These are phyloP conservation scores for Xylariaceae sp. DNA, from an alignment of 2,329 filamentous ascomycete genomes.

Conservation along the genomic window DNA sequence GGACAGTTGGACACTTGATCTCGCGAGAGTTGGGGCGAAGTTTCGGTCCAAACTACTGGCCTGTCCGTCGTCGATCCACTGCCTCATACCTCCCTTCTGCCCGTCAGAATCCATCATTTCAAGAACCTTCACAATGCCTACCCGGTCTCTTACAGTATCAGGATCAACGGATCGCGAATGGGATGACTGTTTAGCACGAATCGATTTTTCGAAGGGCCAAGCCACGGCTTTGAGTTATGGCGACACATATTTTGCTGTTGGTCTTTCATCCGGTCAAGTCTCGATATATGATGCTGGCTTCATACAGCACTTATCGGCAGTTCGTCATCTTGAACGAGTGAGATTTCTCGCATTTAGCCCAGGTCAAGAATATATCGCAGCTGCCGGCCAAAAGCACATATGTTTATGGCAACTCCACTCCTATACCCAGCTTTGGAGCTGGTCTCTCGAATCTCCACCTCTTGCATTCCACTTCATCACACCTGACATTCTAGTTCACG, in stretches of 20 bases:
- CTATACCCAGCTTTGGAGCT: constrained; percentile 15
- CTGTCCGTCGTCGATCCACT: constrained; percentile 43
- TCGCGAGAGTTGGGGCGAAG: constrained; percentile 42
- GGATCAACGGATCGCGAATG: constrained; percentile 30
- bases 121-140: constrained; percentile 26
- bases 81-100: constrained; percentile 42
- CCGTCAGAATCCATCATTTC: constrained; percentile 41
- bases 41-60: constrained; percentile 39
- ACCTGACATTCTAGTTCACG: background rate
- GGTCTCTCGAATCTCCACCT: constrained; percentile 15
- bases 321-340: constrained; percentile 37
- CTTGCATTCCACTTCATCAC: constrained; percentile 16
- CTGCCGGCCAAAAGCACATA: constrained; percentile 19
- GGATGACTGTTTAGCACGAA: constrained; percentile 43
- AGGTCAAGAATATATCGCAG: constrained; percentile 28
- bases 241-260: constrained; percentile 39
- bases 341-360: constrained; percentile 35
- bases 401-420: constrained; percentile 19
- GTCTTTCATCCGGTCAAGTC: constrained; percentile 39
- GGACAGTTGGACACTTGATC: constrained; percentile 41
- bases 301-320: constrained; percentile 25
- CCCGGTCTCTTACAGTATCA: constrained; percentile 19
- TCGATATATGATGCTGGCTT: constrained; percentile 37
- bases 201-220: constrained; percentile 37
- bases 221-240: constrained; percentile 37